Evolutionary conservation across 441 rosid genomes (phyloP).

Genomic region (Arabidopsis lyrata): DNA sequence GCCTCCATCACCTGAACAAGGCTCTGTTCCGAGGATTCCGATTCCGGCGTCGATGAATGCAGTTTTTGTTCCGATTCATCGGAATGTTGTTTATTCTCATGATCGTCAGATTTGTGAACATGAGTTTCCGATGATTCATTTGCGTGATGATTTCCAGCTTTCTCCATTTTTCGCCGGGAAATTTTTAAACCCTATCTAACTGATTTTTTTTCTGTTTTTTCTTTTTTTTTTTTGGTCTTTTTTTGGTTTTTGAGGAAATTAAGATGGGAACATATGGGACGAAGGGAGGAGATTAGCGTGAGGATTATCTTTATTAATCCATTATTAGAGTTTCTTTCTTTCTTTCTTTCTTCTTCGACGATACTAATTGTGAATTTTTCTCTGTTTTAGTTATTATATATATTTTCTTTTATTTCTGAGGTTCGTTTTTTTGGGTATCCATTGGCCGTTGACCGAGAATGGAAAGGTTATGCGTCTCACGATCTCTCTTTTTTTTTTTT

Average conservation of each 20-base stretch:
- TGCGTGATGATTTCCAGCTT: constrained; percentile 29
- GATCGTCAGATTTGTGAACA: constrained; percentile 24
- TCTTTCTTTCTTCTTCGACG: constrained; percentile 12
- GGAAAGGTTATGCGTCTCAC: constrained; percentile 45
- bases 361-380: constrained; percentile 39
- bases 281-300: constrained; percentile 30
- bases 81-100: neutral
- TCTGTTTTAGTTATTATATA: constrained; percentile 23
- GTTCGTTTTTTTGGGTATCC: constrained; percentile 32
- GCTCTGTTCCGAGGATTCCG: constrained; percentile 17
- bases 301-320: constrained; percentile 36
- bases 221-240: neutral
- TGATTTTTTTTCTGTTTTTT: neutral
- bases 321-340: constrained; percentile 38
- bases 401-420: constrained; percentile 21
- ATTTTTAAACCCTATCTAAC: constrained; percentile 32
- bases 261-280: constrained; percentile 13
- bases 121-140: constrained; percentile 24
- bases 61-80: constrained; percentile 27
- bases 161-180: constrained; percentile 48
- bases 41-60: neutral
- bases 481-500: constrained; percentile 31
- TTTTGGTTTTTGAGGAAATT: neutral
- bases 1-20: constrained; percentile 50
- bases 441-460: constrained; percentile 39